A percentile compares a stretch with the other conserved stretches of the same genome.
Conservation (phyloP, 345 rosid genomes). For the Hirschfeldia incana region DNA sequence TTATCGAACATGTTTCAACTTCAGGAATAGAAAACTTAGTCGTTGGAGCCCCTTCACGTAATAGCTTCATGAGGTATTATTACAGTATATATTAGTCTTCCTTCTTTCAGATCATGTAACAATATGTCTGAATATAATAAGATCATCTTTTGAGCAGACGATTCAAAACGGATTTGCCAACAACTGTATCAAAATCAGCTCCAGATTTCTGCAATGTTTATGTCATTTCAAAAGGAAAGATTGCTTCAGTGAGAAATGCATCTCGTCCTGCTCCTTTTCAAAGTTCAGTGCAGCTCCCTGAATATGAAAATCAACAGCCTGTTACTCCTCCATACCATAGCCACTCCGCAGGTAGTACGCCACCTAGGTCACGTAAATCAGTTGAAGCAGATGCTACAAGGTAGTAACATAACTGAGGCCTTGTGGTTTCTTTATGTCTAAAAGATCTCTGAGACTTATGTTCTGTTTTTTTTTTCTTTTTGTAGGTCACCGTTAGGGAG, state of each 20-base stretch:
- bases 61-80: conserved; percentile 69
- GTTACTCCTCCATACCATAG: conserved; percentile 32
- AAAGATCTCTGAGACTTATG: conserved; percentile 1
- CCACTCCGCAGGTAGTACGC: conserved; percentile 45
- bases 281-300: conserved; percentile 46
- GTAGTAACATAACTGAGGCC: background rate
- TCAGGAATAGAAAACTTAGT: conserved; percentile 75
- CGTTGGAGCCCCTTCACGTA: conserved; percentile 66
- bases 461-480: background rate
- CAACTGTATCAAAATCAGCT: conserved; percentile 56
- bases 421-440: background rate
- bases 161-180: conserved; percentile 68
- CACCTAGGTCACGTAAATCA: conserved; percentile 50
- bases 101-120: conserved; percentile 16
- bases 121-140: background rate
- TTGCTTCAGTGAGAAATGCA: conserved; percentile 60
- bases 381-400: conserved; percentile 36
- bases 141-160: conserved; percentile 45
- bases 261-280: conserved; percentile 64
- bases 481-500: conserved; percentile 53
- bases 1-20: conserved; percentile 65
- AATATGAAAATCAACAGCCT: conserved; percentile 37
- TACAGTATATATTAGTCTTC: background rate
- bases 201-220: conserved; percentile 89
- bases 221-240: conserved; percentile 77